Evolutionary conservation across 2,329 filamentous ascomycete genomes (phyloP), one percentile per base, ranked within the genome.

Genomic region (Aspergillus tubingensis): DNA sequence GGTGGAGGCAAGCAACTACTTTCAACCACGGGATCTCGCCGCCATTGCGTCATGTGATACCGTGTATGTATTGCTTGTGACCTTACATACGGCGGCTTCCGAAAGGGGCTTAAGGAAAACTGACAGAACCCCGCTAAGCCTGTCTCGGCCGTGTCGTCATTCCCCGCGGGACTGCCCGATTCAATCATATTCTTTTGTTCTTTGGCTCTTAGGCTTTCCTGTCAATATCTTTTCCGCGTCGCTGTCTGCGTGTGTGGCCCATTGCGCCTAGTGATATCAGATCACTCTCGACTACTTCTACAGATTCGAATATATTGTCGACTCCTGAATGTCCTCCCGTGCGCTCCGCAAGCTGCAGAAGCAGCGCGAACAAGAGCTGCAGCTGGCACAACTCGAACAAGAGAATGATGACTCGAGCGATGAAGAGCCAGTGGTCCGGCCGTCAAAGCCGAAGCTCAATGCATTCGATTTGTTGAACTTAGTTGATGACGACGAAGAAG

Each of bases 331-430:
- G 87, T 89, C 87, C 47, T 86, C 86, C 17, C 83, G 87, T 65
- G 86, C 87, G n/a, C 75, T 90, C 57, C 82, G 87, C 25, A 86
- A 86, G 70, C 81, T 86, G 58, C 86, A 88, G 71, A 82, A 82
- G 64, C 84, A 87, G 77, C 82, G 82, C 60, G 86, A 87, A 70
- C 82, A 85, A 71, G 81, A 82, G 69, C 79, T 82, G 65, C 79
- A 81, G 64, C 76, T 30, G 47, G 47, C 47, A 30, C 53, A 81
- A 63, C 67, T 69, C 61, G 70, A 72, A 48, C 72, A 76, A 51
- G 73, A 79, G 51, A 67, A 70, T 6, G 68, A 78, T 64, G 74
- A 76, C 50, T 76, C 74, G 49, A 77, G 76, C 57, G 78, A 79
- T 30, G 74, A 79, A 25, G 76, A 77, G 49, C 67, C 74, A 10